Evolutionary conservation across 2,329 filamentous ascomycete species (phyloP).

Genomic region (Exophiala calicioides): DNA sequence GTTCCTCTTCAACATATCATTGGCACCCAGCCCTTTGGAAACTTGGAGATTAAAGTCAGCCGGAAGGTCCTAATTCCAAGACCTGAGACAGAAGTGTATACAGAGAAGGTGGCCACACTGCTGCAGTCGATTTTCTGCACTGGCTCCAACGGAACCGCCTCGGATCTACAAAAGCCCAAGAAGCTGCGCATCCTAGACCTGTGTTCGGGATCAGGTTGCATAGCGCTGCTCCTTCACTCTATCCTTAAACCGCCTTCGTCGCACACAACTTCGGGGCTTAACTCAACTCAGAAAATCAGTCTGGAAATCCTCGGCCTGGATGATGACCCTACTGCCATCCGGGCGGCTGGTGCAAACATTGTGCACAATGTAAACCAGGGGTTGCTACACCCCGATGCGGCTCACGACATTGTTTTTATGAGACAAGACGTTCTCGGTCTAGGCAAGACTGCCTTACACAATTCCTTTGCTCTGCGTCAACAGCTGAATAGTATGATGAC

Average conservation of each 20-base stretch:
- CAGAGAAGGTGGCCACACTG: constrained; percentile 17
- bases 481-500: too few relatives aligned
- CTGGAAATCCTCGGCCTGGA: constrained; percentile 70
- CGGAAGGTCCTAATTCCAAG: constrained; percentile 84
- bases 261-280: background rate
- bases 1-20: constrained; percentile 87
- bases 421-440: constrained; percentile 46
- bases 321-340: constrained; percentile 65
- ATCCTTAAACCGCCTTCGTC: constrained; percentile 47
- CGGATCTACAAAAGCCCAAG: background rate
- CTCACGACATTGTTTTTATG: constrained; percentile 47
- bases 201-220: constrained; percentile 90
- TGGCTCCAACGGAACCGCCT: background rate
- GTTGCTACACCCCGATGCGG: constrained; percentile 32
- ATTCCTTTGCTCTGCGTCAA: constrained; percentile 3
- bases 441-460: constrained; percentile 2
- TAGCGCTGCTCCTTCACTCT: constrained; percentile 72
- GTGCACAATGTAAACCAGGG: constrained; percentile 48
- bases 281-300: constrained; percentile 17
- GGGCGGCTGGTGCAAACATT: constrained; percentile 67
- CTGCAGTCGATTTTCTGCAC: constrained; percentile 1
- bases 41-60: constrained; percentile 73
- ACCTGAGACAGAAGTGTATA: constrained; percentile 41
- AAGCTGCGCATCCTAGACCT: constrained; percentile 72
- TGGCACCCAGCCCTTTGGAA: constrained; percentile 83